These are phyloP conservation scores for Sugiyamaella castrensis DNA, from an alignment of 1,139 yeast species.

Conservation along the genomic window DNA sequence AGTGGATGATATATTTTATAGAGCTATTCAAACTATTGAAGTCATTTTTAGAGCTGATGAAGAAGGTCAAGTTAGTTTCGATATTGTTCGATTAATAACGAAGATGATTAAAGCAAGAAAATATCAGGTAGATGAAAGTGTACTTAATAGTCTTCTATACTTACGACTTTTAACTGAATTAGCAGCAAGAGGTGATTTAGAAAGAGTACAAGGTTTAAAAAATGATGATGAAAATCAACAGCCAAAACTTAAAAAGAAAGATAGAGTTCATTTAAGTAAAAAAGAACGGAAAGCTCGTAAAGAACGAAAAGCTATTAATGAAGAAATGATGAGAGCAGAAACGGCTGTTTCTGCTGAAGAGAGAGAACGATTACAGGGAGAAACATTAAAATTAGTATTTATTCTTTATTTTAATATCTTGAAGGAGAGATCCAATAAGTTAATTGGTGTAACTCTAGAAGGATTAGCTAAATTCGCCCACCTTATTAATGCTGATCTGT, in stretches of 20 bases:
- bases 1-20: slow-evolving; percentile 46
- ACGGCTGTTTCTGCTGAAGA: slow-evolving; percentile 83
- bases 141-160: slow-evolving; percentile 68
- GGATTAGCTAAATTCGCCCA: slow-evolving; percentile 89
- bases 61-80: slow-evolving; percentile 79
- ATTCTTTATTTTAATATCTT: slow-evolving; percentile 74
- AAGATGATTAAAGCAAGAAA: slow-evolving; percentile 72
- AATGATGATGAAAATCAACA: slow-evolving; percentile 29
- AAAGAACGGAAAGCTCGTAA: slow-evolving; percentile 83
- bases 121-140: slow-evolving; percentile 80
- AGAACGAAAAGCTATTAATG: slow-evolving; percentile 82
- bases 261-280: slow-evolving; percentile 83
- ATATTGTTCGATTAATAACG: slow-evolving; percentile 61
- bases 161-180: slow-evolving; percentile 76
- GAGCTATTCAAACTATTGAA: slow-evolving; percentile 65
- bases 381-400: slow-evolving; percentile 69
- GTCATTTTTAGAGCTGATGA: slow-evolving; percentile 61
- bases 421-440: slow-evolving; percentile 45
- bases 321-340: slow-evolving; percentile 84
- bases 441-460: slow-evolving; percentile 85
- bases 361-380: slow-evolving; percentile 80
- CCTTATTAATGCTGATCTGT: slow-evolving; percentile 84
- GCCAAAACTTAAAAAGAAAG: slow-evolving; percentile 69
- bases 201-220: slow-evolving; percentile 47
- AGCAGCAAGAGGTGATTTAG: slow-evolving; percentile 53